Conservation (phyloP, 2,329 filamentous ascomycete species). For the Rhinocladiella similis region DNA sequence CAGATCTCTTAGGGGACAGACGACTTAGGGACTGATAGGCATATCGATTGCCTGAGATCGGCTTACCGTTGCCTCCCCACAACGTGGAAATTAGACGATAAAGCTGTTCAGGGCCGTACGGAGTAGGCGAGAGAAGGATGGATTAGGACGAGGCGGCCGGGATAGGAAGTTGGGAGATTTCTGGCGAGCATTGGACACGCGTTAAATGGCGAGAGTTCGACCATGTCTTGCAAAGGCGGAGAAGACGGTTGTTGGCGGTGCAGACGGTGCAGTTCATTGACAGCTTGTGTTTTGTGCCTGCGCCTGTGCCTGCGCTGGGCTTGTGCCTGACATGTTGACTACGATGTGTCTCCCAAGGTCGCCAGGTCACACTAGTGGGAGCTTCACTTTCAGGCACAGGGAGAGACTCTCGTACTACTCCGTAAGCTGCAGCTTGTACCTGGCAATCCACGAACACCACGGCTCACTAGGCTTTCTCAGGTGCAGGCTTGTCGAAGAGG, state of each 20-base stretch:
- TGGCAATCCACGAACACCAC: background rate
- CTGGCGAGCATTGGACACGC: conserved; percentile 2
- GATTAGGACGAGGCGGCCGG: background rate
- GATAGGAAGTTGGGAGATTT: conserved; percentile 12
- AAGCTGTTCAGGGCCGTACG: conserved; percentile 3
- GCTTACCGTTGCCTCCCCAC: conserved; percentile 6
- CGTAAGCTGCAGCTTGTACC: background rate
- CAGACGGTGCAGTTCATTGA: no score
- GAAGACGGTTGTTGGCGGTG: conserved; percentile 1
- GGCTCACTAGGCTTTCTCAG: no score
- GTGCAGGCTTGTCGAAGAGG: background rate
- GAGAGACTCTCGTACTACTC: background rate
- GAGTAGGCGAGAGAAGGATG: conserved; percentile 2
- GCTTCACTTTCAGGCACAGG: background rate
- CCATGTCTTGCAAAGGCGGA: background rate
- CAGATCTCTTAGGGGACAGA: background rate
- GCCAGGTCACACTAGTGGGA: background rate
- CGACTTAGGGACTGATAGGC: background rate
- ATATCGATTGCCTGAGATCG: conserved; percentile 19
- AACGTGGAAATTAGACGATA: conserved; percentile 18
- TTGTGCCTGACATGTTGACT: no score
- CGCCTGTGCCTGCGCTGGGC: background rate
- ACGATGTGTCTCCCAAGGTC: no score
- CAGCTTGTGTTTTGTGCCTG: background rate
- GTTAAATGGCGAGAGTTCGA: background rate